Percentiles rank a stretch among this genome's conserved stretches.
phyloP scores from a whole-genome alignment of 2,329 filamentous ascomycete species.

The Grosmannia clavigera region DNA sequence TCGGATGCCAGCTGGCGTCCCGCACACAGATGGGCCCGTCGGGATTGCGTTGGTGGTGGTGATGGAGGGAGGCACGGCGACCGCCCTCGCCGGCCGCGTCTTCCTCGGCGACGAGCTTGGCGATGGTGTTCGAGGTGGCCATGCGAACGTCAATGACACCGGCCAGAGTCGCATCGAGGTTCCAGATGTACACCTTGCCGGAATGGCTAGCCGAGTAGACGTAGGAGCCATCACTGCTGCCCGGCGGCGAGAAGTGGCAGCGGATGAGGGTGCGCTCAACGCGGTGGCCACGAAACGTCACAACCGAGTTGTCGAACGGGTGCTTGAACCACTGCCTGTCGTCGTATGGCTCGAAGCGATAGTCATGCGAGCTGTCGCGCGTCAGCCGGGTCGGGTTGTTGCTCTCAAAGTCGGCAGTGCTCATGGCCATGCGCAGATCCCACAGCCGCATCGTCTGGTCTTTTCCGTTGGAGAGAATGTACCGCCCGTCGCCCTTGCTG shows the following conservation, averaged over 20 bases:
- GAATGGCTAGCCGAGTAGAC: constrained; percentile 88
- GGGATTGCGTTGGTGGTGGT: neutral
- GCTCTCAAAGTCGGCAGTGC: constrained; percentile 48
- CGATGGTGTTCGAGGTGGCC: constrained; percentile 35
- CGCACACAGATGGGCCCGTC: constrained; percentile 55
- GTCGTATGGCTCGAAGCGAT: constrained; percentile 56
- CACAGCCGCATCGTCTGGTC: constrained; percentile 97
- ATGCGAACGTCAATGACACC: constrained; percentile 64
- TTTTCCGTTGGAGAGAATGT: constrained; percentile 87
- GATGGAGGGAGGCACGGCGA: neutral
- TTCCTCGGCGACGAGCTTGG: neutral
- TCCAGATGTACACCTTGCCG: constrained; percentile 84
- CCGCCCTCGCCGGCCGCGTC: neutral
- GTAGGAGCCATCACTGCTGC: constrained; percentile 77
- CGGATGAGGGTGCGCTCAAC: constrained; percentile 84
- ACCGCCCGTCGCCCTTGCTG: constrained; percentile 59
- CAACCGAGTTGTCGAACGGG: constrained; percentile 77
- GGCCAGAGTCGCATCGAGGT: constrained; percentile 73
- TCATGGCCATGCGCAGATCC: constrained; percentile 86
- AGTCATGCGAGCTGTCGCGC: constrained; percentile 64
- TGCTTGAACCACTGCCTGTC: constrained; percentile 57
- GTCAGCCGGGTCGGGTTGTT: constrained; percentile 44
- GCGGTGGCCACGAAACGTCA: constrained; percentile 84
- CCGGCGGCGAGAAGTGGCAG: constrained; percentile 86
- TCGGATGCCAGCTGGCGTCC: constrained; percentile 86